Evolutionary conservation across 164 flowering plant species (phyloP), one percentile per base, ranked within the genome.

Genomic region (Stephania cephalantha): DNA sequence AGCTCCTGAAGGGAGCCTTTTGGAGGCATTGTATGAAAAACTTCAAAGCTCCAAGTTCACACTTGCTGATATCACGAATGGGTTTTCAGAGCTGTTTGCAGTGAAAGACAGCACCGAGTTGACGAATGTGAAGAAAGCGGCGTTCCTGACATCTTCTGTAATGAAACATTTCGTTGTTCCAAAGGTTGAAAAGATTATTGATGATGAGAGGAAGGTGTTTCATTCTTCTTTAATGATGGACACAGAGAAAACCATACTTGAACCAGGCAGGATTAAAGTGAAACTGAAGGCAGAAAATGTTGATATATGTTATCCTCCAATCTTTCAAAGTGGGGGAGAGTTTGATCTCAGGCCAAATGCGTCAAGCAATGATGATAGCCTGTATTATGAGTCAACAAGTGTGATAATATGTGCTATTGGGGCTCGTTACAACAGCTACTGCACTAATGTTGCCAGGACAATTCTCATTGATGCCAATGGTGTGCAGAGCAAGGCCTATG

Each of bases 281-380:
- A 90, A 90, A 81, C 79, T 93, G 78, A 91, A 84, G 84, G 88
- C 91, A 2, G 91, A 89, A 17, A 91, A 90, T 81, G 86, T 90
- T 70, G 97, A 90, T 78, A 93, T 91, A 18, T 93, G 98, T 73
- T 93, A 90, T 80, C 97, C 95, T 69, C 98, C 98, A 0, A 93
- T 91, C 4, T 88, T 93, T 78, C 95, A 91, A 78, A 93, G 97
- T 72, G 94, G 97, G 3, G 95, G 92, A 20, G 75, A 82, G 70
- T 93, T 90, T 82, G 93, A 93, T 83, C 90, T 93, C 53, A 87
- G 75, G 76, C 97, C 95, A 0, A 93, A 89, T 83, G 95, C 98
- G 31, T 78, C 90, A 6, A 92, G 94, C 83, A 88, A 91, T 79
- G 93, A 92, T 73, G 90, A 90, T 6, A 6, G 70, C 58, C 84